Evolutionary conservation across 305 asterid genomes (phyloP).

Genomic region (Rubia balearica): DNA sequence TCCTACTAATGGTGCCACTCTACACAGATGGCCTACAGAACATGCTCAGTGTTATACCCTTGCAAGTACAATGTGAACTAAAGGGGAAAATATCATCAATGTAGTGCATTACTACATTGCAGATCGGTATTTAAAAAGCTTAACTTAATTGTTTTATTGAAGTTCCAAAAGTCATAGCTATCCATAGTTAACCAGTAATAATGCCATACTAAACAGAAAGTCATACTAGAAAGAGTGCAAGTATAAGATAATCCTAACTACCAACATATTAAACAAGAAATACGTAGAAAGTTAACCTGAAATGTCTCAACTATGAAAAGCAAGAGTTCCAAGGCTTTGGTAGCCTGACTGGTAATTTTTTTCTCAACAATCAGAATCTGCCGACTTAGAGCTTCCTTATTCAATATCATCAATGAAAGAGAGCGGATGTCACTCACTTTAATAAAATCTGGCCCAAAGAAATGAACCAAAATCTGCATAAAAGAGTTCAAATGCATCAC

Average conservation of each 20-base stretch:
- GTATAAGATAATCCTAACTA: neutral
- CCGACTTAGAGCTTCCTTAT: slow-evolving; percentile 38
- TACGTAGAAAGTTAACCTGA: slow-evolving; percentile 39
- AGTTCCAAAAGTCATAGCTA: neutral
- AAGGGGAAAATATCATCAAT: neutral
- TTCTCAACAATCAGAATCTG: slow-evolving; percentile 52
- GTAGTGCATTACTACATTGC: neutral
- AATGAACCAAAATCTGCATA: slow-evolving; percentile 58
- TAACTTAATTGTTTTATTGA: neutral
- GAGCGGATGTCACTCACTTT: slow-evolving; percentile 53
- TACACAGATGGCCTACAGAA: neutral
- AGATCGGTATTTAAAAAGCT: too few species aligned
- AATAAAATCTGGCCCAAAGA: slow-evolving; percentile 42
- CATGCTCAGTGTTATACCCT: neutral
- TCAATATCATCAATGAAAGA: slow-evolving; percentile 36
- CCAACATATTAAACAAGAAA: slow-evolving; percentile 9
- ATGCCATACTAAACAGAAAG: neutral
- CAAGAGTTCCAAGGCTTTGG: slow-evolving; percentile 52
- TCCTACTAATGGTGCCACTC: neutral
- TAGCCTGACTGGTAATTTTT: slow-evolving; percentile 56
- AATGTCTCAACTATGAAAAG: slow-evolving; percentile 69
- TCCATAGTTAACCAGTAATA: neutral
- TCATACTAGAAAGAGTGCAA: neutral
- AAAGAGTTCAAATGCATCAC: slow-evolving; percentile 17
- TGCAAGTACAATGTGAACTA: neutral